These are phyloP conservation scores for Claviceps paspali DNA, from an alignment of 2,329 filamentous ascomycete genomes.

Conservation along the genomic window DNA sequence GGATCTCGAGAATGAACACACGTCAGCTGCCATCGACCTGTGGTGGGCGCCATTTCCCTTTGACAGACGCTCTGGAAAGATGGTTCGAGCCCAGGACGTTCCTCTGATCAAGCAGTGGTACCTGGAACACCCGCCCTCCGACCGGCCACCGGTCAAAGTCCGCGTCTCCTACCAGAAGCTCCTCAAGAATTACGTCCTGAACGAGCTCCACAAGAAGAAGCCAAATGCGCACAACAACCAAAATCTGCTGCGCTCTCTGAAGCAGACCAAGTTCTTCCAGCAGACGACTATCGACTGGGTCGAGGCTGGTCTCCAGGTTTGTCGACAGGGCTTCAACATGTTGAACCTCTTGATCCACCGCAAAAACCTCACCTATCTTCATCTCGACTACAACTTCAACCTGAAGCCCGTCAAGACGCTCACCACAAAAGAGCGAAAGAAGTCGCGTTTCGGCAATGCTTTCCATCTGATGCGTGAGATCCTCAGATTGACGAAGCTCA, in stretches of 20 bases:
- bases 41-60: conserved; percentile 99
- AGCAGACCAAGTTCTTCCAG: conserved; percentile 98
- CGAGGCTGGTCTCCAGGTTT: conserved; percentile 94
- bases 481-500: conserved; percentile 84
- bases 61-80: conserved; percentile 79
- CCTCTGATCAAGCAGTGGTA: conserved; percentile 98
- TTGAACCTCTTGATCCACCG: conserved; percentile 92
- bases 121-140: conserved; percentile 80
- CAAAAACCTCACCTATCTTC: conserved; percentile 95
- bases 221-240: conserved; percentile 95
- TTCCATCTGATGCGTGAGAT: conserved; percentile 99
- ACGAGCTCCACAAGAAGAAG: conserved; percentile 90
- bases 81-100: conserved; percentile 95
- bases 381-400: conserved; percentile 99
- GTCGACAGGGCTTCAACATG: conserved; percentile 98
- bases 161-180: conserved; percentile 97
- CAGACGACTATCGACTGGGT: conserved; percentile 99
- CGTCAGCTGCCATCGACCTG: conserved; percentile 75
- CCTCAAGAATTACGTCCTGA: conserved; percentile 88
- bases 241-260: conserved; percentile 74
- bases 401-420: conserved; percentile 96
- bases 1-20: conserved; percentile 77
- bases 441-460: conserved; percentile 96
- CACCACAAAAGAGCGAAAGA: conserved; percentile 97
- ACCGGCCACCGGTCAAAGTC: conserved; percentile 82